A percentile compares a stretch with the other conserved stretches of the same genome.
phyloP scores from a whole-genome alignment of 768 basidiomycete species.

The Amanita thiersii region DNA sequence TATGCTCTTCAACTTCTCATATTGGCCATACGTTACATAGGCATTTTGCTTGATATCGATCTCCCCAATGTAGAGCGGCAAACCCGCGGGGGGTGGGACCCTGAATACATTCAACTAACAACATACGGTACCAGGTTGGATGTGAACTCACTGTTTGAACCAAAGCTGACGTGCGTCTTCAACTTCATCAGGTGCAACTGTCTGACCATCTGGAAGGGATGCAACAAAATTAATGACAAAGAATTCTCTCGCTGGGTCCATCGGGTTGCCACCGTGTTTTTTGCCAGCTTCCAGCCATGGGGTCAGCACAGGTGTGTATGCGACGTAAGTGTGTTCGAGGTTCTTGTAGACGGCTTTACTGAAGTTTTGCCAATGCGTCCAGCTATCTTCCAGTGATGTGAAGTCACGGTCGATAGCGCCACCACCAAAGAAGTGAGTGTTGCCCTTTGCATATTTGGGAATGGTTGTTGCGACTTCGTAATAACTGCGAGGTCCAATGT shows the following conservation, averaged over 20 bases:
- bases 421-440: slow-evolving; percentile 19
- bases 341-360: slow-evolving; percentile 11
- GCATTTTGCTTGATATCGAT: slow-evolving; percentile 29
- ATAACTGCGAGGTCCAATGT: slow-evolving; percentile 18
- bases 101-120: slow-evolving; percentile 15
- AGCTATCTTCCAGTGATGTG: slow-evolving; percentile 14
- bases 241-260: slow-evolving; percentile 18
- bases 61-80: slow-evolving; percentile 33
- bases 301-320: slow-evolving; percentile 21
- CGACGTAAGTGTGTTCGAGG: slow-evolving; percentile 12
- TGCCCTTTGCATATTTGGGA: slow-evolving; percentile 8
- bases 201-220: slow-evolving; percentile 13
- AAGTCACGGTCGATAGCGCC: slow-evolving; percentile 16
- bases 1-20: slow-evolving; percentile 24
- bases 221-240: slow-evolving; percentile 20
- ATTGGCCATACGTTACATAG: slow-evolving; percentile 31
- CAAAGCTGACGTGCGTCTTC: slow-evolving; percentile 18
- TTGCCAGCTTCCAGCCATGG: slow-evolving; percentile 18
- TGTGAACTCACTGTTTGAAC: slow-evolving; percentile 21
- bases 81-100: slow-evolving; percentile 25
- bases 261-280: slow-evolving; percentile 20
- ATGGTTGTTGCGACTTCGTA: slow-evolving; percentile 14
- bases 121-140: not conserved
- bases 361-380: slow-evolving; percentile 17
- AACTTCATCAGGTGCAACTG: slow-evolving; percentile 16